Percentiles rank a stretch among this genome's conserved stretches.
Evolutionary conservation across 371 early-diverging fungal genomes (phyloP).

Genomic region (Mucor mucedo): DNA sequence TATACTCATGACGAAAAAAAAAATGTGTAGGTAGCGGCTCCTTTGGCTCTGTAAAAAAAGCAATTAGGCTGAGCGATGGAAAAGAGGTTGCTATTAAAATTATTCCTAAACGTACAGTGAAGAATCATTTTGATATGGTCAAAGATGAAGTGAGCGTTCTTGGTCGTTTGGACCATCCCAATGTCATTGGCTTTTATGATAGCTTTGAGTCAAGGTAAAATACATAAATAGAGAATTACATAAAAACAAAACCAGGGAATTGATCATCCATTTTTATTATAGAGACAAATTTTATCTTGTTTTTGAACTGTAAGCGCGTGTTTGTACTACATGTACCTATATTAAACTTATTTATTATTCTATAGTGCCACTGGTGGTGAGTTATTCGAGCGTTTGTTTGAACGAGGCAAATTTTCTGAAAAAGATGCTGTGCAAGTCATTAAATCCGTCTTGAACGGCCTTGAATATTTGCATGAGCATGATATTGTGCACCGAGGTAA

Average conservation of each 20-base stretch:
- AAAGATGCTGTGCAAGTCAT: slow-evolving; percentile 80
- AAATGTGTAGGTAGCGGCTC: slow-evolving; percentile 63
- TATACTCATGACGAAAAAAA: not conserved
- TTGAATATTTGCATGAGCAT: slow-evolving; percentile 79
- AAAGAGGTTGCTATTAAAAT: slow-evolving; percentile 80
- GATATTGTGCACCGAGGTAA: slow-evolving; percentile 77
- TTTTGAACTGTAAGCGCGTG: slow-evolving; percentile 74
- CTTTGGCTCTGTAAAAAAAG: slow-evolving; percentile 76
- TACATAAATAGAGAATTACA: too few relatives aligned
- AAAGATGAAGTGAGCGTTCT: slow-evolving; percentile 75
- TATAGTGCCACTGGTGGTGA: slow-evolving; percentile 83
- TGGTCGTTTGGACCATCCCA: slow-evolving; percentile 72
- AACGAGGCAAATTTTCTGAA: slow-evolving; percentile 87
- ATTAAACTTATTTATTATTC: not conserved
- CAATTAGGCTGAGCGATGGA: slow-evolving; percentile 58
- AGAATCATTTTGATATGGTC: slow-evolving; percentile 75
- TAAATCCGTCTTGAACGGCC: slow-evolving; percentile 64
- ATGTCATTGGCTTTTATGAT: slow-evolving; percentile 85
- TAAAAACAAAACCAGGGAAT: not conserved
- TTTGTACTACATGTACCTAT: not conserved
- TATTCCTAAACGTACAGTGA: slow-evolving; percentile 72
- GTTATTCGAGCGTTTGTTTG: slow-evolving; percentile 86
- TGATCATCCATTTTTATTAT: slow-evolving; percentile 9
- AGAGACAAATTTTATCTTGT: slow-evolving; percentile 88
- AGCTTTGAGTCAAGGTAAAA: slow-evolving; percentile 72